Evolutionary conservation across 805 yeast species (phyloP).

Genomic region (Scheffersomyces coipomensis): DNA sequence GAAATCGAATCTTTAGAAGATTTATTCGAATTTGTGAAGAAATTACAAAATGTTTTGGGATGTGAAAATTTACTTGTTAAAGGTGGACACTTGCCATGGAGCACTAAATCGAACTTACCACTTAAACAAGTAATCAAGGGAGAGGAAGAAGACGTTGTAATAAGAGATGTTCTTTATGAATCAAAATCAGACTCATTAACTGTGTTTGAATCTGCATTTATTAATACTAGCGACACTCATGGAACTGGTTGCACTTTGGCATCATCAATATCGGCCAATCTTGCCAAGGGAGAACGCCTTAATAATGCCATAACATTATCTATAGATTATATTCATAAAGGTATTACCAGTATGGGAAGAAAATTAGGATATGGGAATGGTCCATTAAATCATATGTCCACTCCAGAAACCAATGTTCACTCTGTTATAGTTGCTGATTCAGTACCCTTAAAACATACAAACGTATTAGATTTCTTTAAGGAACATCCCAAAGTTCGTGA

Average conservation of each 20-base stretch:
- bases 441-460: not conserved
- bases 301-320: conserved; percentile 52
- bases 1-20: conserved; percentile 33
- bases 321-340: conserved; percentile 65
- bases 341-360: conserved; percentile 46
- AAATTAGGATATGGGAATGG: conserved; percentile 60
- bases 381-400: conserved; percentile 68
- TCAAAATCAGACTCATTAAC: conserved; percentile 32
- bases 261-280: conserved; percentile 72
- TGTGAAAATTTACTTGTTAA: conserved; percentile 63
- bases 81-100: conserved; percentile 74
- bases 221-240: conserved; percentile 60
- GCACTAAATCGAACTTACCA: conserved; percentile 10
- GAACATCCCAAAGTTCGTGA: conserved; percentile 54
- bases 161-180: conserved; percentile 56
- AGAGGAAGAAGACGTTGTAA: conserved; percentile 7
- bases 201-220: conserved; percentile 46
- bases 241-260: conserved; percentile 92
- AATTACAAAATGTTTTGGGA: conserved; percentile 25
- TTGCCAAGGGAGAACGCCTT: conserved; percentile 55
- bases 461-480: conserved; percentile 13
- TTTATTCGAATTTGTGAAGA: conserved; percentile 17
- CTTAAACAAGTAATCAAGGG: conserved; percentile 1
- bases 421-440: conserved; percentile 6
- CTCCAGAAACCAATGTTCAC: conserved; percentile 16